These are phyloP conservation scores for Hymenoscyphus scutula DNA, from an alignment of 2,329 filamentous ascomycete genomes.

Conservation along the genomic window DNA sequence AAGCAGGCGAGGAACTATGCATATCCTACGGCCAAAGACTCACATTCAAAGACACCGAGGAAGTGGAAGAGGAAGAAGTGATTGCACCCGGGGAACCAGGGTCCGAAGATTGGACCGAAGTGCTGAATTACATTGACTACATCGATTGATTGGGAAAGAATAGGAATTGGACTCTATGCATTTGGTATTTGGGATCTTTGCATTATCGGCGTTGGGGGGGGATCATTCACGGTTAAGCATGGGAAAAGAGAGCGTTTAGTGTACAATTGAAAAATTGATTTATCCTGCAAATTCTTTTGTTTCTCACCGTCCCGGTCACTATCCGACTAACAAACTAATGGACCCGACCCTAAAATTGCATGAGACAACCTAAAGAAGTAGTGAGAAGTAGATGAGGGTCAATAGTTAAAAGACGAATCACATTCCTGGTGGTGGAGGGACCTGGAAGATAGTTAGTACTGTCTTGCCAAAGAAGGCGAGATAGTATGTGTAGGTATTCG, in stretches of 20 bases:
- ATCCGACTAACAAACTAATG: not conserved
- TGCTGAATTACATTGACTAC: constrained; percentile 34
- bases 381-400: constrained; percentile 6
- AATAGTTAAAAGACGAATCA: constrained; percentile 25
- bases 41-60: constrained; percentile 39
- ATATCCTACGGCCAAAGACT: constrained; percentile 39
- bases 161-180: not conserved
- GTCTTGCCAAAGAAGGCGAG: no score
- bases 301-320: constrained; percentile 11
- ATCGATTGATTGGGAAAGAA: constrained; percentile 28
- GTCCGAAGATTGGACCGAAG: constrained; percentile 29
- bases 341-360: constrained; percentile 5
- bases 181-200: constrained; percentile 9
- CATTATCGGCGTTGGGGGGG: not conserved
- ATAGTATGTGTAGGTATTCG: no score
- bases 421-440: constrained; percentile 51
- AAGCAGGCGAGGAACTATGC: constrained; percentile 53
- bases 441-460: constrained; percentile 34
- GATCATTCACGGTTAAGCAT: constrained; percentile 4
- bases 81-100: constrained; percentile 2
- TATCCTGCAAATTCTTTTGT: constrained; percentile 24
- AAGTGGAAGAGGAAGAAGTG: constrained; percentile 12
- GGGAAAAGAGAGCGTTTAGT: constrained; percentile 6
- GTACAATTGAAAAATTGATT: constrained; percentile 23
- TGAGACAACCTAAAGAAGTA: constrained; percentile 6